Percentiles rank a stretch among this genome's conserved stretches.
phyloP scores from a whole-genome alignment of 345 rosid species.

The Ricinus communis region DNA sequence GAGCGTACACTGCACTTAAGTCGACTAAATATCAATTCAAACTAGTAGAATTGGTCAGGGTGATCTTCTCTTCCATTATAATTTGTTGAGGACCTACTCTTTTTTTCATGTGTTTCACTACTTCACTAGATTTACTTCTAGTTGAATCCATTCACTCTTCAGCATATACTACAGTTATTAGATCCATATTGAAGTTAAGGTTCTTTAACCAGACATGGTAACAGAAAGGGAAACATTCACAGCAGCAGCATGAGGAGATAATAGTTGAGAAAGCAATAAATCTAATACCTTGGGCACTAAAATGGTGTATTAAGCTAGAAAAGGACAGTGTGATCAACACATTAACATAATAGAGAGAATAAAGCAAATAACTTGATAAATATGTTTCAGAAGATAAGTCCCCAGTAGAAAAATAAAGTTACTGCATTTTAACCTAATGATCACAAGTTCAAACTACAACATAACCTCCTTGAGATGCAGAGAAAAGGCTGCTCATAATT shows the following conservation, averaged over 20 bases:
- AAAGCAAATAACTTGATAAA: not conserved
- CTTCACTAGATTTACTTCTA: not conserved
- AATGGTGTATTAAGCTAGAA: not conserved
- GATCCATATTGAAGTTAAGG: not conserved
- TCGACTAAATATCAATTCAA: too few relatives aligned
- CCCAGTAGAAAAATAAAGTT: too few relatives aligned
- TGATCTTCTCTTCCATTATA: too few relatives aligned
- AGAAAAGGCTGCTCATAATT: not conserved
- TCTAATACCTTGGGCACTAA: not conserved
- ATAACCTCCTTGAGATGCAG: not conserved
- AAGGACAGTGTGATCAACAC: not conserved
- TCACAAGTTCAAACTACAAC: not conserved
- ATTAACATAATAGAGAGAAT: not conserved
- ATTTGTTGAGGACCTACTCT: not conserved
- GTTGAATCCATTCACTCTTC: not conserved
- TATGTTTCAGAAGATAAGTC: not conserved
- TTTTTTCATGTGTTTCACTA: not conserved
- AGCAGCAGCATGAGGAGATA: not conserved
- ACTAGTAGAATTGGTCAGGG: not conserved
- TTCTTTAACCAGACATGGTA: not conserved
- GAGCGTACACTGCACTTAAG: not conserved
- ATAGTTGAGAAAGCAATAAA: not conserved
- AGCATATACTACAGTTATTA: not conserved
- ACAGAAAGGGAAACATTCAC: not conserved
- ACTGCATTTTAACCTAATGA: not conserved